Percentiles rank a stretch among this genome's conserved stretches.
Conservation (phyloP, 2,329 filamentous ascomycete species). For the Pestalotiopsis fici region DNA sequence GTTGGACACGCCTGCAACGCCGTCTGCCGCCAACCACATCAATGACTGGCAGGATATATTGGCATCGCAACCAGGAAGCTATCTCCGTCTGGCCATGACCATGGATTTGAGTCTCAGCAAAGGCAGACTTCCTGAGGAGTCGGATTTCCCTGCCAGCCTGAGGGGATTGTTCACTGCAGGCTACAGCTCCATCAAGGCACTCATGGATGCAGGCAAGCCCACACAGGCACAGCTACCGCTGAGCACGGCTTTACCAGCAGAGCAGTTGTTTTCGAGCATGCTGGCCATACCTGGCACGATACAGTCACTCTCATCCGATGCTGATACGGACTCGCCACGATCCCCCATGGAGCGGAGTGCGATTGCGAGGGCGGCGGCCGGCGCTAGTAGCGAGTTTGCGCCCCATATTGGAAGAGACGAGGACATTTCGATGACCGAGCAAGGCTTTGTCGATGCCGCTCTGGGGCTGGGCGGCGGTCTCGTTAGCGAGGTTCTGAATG, state of each 20-base stretch:
- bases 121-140: slow-evolving; percentile 38
- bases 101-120: slow-evolving; percentile 45
- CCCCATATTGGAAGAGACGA: neutral
- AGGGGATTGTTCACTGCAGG: slow-evolving; percentile 38
- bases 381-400: neutral
- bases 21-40: slow-evolving; percentile 23
- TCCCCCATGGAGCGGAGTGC: slow-evolving; percentile 14
- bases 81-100: slow-evolving; percentile 43
- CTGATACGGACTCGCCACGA: slow-evolving; percentile 25
- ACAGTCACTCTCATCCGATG: slow-evolving; percentile 28
- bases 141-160: slow-evolving; percentile 40
- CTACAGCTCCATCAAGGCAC: slow-evolving; percentile 33
- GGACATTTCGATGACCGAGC: slow-evolving; percentile 17
- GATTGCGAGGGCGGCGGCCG: neutral
- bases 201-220: slow-evolving; percentile 20
- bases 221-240: neutral
- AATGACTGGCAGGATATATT: slow-evolving; percentile 44
- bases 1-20: slow-evolving; percentile 28
- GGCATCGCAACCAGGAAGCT: slow-evolving; percentile 38
- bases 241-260: slow-evolving; percentile 11
- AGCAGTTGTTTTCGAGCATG: slow-evolving; percentile 11
- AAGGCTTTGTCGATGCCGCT: slow-evolving; percentile 16
- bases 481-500: slow-evolving; percentile 30
- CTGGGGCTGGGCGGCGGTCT: slow-evolving; percentile 32
- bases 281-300: slow-evolving; percentile 24